Evolutionary conservation across 441 rosid species (phyloP), one percentile per base, ranked within the genome.

Genomic region (Croton laevigatus): DNA sequence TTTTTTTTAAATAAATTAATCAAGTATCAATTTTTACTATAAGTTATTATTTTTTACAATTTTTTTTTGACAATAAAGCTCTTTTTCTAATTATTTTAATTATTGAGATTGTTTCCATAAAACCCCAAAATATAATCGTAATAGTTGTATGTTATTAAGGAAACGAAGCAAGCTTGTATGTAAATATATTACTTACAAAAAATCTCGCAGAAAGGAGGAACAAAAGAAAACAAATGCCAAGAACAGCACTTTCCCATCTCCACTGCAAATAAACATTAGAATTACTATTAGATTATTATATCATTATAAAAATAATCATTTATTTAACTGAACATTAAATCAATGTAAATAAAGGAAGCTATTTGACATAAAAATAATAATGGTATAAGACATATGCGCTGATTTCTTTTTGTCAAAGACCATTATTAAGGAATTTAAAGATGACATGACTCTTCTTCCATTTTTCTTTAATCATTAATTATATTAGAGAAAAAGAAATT

Each of bases 221-320:
- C 85, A 91, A 82, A 55, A 94, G 91, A 80, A 94, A 94, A 81
- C 90, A 75, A 75, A 82, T 78, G 6, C 97, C 97, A 73, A 94
- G 76, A 32, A 91, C 87, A 0, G 83, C 91, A 80, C 97, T 91
- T 81, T 94, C 97, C 98, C 97, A 94, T 85, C 96, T 80, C 97
- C 98, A 94, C 98, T 94, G 88, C 79, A 67, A n/a, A 76, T 27
- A 49, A 78, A 8, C 12, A 8, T 22, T 19, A 13, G 19, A 8
- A 20, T 48, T 13, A 70, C 23, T 27, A 45, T 60, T 37, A 49
- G 51, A 51, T 27, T 44, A 16, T 16, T 44, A 8, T 17, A 58
- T 8, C 3, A n/a, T 49, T 17, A 19, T 8, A 3, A 52, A 52
- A 52, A 17, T 17, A 52, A 52, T 52, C 19, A 5, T 27, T 27